These are phyloP conservation scores for Chalciporus sp. DNA, from an alignment of 1,284 basidiomycete species.

Conservation along the genomic window DNA sequence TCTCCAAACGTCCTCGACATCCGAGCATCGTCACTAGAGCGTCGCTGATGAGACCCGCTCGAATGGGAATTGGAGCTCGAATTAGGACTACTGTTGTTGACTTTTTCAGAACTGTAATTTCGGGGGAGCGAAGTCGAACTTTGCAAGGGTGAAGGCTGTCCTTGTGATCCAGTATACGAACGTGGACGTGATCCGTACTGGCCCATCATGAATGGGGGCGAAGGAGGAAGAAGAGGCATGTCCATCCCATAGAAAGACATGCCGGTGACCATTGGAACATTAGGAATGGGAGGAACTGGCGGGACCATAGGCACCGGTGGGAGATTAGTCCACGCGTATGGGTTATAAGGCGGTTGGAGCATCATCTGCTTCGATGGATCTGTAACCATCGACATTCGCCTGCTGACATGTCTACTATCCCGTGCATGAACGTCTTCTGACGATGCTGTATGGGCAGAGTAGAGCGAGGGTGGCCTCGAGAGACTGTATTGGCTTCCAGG, in stretches of 20 bases:
- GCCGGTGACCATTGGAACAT: slow-evolving; percentile 31
- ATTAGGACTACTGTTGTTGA: slow-evolving; percentile 18
- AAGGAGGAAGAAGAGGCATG: slow-evolving; percentile 71
- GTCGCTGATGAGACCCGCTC: slow-evolving; percentile 29
- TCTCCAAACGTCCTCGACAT: slow-evolving; percentile 11
- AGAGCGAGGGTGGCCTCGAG: slow-evolving; percentile 56
- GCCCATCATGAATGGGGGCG: slow-evolving; percentile 74
- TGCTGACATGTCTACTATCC: slow-evolving; percentile 38
- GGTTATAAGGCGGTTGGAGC: slow-evolving; percentile 36
- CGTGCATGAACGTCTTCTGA: slow-evolving; percentile 55
- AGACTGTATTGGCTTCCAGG: slow-evolving; percentile 35
- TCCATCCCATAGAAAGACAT: slow-evolving; percentile 45
- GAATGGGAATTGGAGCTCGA: slow-evolving; percentile 21
- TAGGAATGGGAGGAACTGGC: slow-evolving; percentile 32
- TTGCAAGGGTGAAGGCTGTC: slow-evolving; percentile 26
- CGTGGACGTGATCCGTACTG: slow-evolving; percentile 40
- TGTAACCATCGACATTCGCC: slow-evolving; percentile 48
- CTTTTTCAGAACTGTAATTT: slow-evolving; percentile 29
- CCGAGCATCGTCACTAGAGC: slow-evolving; percentile 33
- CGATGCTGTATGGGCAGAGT: slow-evolving; percentile 49
- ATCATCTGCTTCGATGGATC: slow-evolving; percentile 39
- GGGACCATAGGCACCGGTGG: slow-evolving; percentile 29
- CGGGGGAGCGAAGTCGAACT: slow-evolving; percentile 20
- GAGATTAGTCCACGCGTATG: slow-evolving; percentile 38
- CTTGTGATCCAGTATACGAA: slow-evolving; percentile 21